These are phyloP conservation scores for Jaltomata sinuosa DNA, from an alignment of 257 asterid species.

Conservation along the genomic window DNA sequence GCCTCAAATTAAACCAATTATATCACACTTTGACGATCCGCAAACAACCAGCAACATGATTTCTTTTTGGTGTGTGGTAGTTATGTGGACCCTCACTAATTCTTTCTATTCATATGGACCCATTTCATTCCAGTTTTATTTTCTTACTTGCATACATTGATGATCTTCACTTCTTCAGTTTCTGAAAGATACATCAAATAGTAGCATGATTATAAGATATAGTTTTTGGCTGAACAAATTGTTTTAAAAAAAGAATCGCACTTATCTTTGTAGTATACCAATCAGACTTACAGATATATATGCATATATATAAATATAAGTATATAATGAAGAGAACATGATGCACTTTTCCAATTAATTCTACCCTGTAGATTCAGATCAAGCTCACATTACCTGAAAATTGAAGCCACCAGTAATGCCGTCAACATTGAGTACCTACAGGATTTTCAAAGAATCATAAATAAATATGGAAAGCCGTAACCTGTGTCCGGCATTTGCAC, in stretches of 20 bases:
- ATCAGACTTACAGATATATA: neutral
- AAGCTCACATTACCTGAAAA: conserved; percentile 55
- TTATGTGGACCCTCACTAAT: neutral
- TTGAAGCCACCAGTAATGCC: conserved; percentile 96
- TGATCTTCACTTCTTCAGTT: neutral
- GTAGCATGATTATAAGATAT: neutral
- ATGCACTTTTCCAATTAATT: neutral
- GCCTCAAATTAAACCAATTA: neutral
- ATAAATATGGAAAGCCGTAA: neutral
- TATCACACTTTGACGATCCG: neutral
- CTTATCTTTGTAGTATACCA: neutral
- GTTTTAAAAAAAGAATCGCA: neutral
- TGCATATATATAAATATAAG: too few relatives aligned
- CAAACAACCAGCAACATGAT: neutral
- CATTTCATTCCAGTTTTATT: neutral
- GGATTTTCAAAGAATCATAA: neutral
- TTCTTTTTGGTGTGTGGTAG: neutral
- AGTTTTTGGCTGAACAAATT: neutral
- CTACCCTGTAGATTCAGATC: neutral
- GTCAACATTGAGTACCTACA: conserved; percentile 69
- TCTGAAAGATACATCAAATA: neutral
- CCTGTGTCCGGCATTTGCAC: neutral
- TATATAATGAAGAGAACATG: neutral
- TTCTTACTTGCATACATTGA: neutral
- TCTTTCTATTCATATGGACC: neutral